Base-by-base conservation (phyloP, 2,329 filamentous ascomycete genomes). In the Incumbomyces delicatus region DNA sequence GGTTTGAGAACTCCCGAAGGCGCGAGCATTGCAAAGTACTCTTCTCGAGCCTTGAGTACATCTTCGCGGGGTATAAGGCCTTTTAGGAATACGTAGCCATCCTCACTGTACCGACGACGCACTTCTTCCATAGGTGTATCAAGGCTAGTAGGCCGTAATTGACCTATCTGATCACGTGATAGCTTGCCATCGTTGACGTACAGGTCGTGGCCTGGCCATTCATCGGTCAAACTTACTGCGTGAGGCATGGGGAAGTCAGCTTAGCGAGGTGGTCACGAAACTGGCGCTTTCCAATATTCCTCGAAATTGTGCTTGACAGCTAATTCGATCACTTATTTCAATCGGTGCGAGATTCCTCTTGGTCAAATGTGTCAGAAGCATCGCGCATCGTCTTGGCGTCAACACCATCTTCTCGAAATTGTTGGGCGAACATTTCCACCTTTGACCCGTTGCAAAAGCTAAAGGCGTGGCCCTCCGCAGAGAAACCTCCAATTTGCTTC, bases 21-120 rank as follows among this genome's bases (percentile, higher is more conserved):
- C 1, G 70, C 63, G 4, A 81, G 63, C 36, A 71, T 70, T 2
- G 63, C 60, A 57, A 80, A 80, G 58, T 79, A 80, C 29, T 66
- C 60, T 46, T 70, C 62, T 1, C 77, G 70, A 7, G 72, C 70
- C 31, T 66, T 63, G 7, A 78, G 64, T 1, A 79, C 74, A 44
- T 78, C 73, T 2, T 64, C 59, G 2, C 70, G 69, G 0, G 76
- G 76, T 1, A 80, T 60, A 0, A 80, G 58, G 1, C 69, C 68
- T 52, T 78, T 79, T 2, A 80, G 46, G 45, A 75, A 74, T 22
- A 80, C 58, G 52, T 79, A 78, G 17, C 75, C 75, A 38, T 79
- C 69, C 49, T 68, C 58, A 5, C 67, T 51, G 54, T 68, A 74
- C 27, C 70, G 67, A 3, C 58, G 55, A n/a, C 66, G 66, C 1